Evolutionary conservation across 2,329 filamentous ascomycete genomes (phyloP), one percentile per base, ranked within the genome.

Genomic region (Fonsecaea multimorphosa): DNA sequence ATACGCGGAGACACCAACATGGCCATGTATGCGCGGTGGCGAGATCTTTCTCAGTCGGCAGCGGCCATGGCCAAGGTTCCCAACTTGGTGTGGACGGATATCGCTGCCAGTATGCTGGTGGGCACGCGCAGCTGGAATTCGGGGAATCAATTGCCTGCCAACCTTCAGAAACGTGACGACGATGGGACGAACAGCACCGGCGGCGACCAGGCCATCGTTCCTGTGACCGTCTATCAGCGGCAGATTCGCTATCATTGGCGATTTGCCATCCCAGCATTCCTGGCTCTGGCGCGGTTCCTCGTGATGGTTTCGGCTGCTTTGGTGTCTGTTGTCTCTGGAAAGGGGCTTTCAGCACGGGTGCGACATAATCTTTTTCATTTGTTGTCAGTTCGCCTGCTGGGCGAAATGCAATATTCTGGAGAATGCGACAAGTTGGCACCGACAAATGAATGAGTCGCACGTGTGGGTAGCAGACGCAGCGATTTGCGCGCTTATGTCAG

Each of bases 1-100:
- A 56, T 64, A 80, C 61, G 73, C 73, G 80, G 79, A 0, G 44
- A 38, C 4, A 69, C 67, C 1, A 80, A 77, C 60, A 75, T 82
- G 57, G 77, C 80, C 7, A 74, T 83, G 70, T 82, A 52, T 36
- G 58, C 49, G 16, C 60, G 49, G 44, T 83, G 81, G 81, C 77
- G 80, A 65, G 64, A 76, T 1, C 71, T 80, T 1, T 76, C 77
- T 0, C 34, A 54, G 0, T 72, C 70, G 0, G 64, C 76, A 0
- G 62, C 61, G 0, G 71, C 68, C 0, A 74, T 77, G 1, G 73
- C 74, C 0, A 69, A 72, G 11, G 81, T 83, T 8, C 70, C 81
- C 11, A 79, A 82, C 66, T 72, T 81, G 0, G 75, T 83, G 4
- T 83, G 79, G 77, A 83, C 81, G 0, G 81, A 84, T 62, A 61